A percentile compares a stretch with the other conserved stretches of the same genome.
Evolutionary conservation across 257 asterid species (phyloP).

Genomic region (Forsythia suspensa): DNA sequence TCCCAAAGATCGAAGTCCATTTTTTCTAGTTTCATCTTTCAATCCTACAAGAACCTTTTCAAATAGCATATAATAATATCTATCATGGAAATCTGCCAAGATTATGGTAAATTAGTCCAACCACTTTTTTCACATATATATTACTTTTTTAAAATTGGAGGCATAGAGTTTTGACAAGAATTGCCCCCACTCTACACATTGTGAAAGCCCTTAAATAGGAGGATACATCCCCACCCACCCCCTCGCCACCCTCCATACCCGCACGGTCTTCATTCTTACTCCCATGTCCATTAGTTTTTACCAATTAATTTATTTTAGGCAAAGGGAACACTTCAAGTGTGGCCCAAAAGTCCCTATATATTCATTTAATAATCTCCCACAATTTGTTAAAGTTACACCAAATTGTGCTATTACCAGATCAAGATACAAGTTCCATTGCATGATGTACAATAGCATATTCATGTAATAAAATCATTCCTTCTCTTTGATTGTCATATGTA

Average conservation of each 20-base stretch:
- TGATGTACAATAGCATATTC: constrained; percentile 5
- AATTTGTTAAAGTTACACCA: background rate
- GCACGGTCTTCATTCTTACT: background rate
- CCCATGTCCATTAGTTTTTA: background rate
- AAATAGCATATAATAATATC: background rate
- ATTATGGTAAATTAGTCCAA: no score
- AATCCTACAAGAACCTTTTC: background rate
- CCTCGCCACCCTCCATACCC: background rate
- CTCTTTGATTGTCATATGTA: constrained; percentile 42
- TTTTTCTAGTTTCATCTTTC: background rate
- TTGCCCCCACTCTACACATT: no score
- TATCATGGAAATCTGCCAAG: background rate
- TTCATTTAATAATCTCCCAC: background rate
- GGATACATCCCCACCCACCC: no score
- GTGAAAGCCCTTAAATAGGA: no score
- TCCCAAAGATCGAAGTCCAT: background rate
- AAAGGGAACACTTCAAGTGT: constrained; percentile 24
- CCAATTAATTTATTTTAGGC: background rate
- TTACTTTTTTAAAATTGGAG: no score
- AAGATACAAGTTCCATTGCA: constrained; percentile 21
- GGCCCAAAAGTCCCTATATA: constrained; percentile 11
- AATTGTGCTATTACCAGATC: background rate
- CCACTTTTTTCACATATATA: no score
- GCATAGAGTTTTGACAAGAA: background rate
- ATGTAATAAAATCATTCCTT: constrained; percentile 9